phyloP scores from a whole-genome alignment of 129 eudicot species.

The Rutidosis leptorrhynchoides region DNA sequence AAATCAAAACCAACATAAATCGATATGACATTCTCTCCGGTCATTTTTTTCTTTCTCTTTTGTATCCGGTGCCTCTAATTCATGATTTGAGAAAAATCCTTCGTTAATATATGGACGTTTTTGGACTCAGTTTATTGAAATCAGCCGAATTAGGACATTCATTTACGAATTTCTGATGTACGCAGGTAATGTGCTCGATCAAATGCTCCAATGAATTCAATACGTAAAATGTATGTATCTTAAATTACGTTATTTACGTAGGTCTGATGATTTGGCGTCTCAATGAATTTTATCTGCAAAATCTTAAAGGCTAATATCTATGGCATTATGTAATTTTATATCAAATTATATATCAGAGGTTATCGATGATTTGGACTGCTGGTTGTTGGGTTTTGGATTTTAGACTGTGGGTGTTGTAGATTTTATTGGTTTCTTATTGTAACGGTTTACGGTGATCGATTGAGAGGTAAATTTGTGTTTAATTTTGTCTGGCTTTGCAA shows the following conservation, averaged over 20 bases:
- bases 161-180: slow-evolving; percentile 16
- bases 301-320: slow-evolving; percentile 2
- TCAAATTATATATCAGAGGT: slow-evolving; percentile 8
- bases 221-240: background rate
- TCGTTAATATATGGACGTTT: slow-evolving; percentile 16
- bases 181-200: slow-evolving; percentile 29
- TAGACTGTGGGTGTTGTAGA: slow-evolving; percentile 19
- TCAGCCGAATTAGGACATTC: slow-evolving; percentile 11
- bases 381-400: slow-evolving; percentile 18
- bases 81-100: slow-evolving; percentile 13
- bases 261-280: background rate
- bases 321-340: slow-evolving; percentile 1
- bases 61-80: background rate
- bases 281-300: background rate
- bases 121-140: slow-evolving; percentile 9
- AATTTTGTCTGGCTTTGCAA: slow-evolving; percentile 40
- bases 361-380: slow-evolving; percentile 16
- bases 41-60: background rate
- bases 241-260: background rate
- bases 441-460: slow-evolving; percentile 20
- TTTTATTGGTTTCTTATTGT: slow-evolving; percentile 20
- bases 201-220: background rate
- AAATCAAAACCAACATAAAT: slow-evolving; percentile 11
- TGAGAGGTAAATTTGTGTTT: background rate
- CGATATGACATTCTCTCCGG: slow-evolving; percentile 14